Evolutionary conservation across 495 filamentous ascomycete species (phyloP).

Genomic region (Parmelia sp.): DNA sequence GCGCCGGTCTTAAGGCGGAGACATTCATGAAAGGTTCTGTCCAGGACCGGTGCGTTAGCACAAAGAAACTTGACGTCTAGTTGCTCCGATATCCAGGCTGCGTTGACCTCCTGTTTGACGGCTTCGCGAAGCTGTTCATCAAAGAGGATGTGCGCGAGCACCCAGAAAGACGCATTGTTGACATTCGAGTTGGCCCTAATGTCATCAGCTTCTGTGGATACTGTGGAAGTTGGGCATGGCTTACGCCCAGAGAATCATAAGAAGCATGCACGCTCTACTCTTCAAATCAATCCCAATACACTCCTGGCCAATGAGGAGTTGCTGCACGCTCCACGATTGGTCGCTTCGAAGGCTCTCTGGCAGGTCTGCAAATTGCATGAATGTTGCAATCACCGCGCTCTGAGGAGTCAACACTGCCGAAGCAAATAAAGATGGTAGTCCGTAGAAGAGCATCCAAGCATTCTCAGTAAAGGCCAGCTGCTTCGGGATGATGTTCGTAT

Average conservation of each 20-base stretch:
- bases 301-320: constrained; percentile 15
- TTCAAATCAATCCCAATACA: constrained; percentile 15
- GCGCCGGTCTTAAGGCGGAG: constrained; percentile 21
- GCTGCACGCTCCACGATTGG: constrained; percentile 21
- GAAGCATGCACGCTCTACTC: constrained; percentile 23
- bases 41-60: constrained; percentile 22
- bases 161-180: constrained; percentile 31
- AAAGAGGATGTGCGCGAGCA: constrained; percentile 24
- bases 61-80: constrained; percentile 17
- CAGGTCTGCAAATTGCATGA: constrained; percentile 23
- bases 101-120: constrained; percentile 22
- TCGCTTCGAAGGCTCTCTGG: constrained; percentile 19
- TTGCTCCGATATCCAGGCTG: not conserved
- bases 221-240: constrained; percentile 3
- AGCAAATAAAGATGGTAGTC: constrained; percentile 20
- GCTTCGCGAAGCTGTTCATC: constrained; percentile 14
- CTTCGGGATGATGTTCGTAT: constrained; percentile 21
- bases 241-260: constrained; percentile 27
- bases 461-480: constrained; percentile 24
- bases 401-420: constrained; percentile 17
- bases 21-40: constrained; percentile 23
- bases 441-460: constrained; percentile 27
- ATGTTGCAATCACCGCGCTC: constrained; percentile 11
- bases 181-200: constrained; percentile 29
- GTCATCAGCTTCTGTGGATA: constrained; percentile 4